These are phyloP conservation scores for Myochromella boudieri DNA, from an alignment of 768 basidiomycete species.

Conservation along the genomic window DNA sequence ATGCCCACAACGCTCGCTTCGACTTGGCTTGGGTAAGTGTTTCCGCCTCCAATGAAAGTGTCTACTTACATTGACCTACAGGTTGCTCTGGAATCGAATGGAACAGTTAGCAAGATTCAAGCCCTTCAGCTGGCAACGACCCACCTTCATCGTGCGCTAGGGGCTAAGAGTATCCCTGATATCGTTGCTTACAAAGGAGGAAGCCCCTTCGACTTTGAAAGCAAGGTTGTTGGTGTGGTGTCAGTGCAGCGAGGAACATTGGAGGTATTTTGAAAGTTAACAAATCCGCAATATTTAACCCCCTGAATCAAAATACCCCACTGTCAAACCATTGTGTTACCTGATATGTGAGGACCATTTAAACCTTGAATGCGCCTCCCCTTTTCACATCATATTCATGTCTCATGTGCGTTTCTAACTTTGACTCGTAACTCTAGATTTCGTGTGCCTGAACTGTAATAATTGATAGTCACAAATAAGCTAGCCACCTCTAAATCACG, in stretches of 20 bases:
- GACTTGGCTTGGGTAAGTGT: constrained; percentile 55
- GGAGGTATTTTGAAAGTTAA: constrained; percentile 13
- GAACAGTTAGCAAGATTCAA: constrained; percentile 35
- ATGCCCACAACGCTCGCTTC: constrained; percentile 68
- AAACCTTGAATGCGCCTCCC: too few species aligned
- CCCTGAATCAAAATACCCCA: too few species aligned
- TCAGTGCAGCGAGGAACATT: constrained; percentile 25
- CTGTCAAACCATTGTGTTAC: too few species aligned
- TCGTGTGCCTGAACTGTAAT: too few species aligned
- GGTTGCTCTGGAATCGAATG: constrained; percentile 31
- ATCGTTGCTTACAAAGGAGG: constrained; percentile 42
- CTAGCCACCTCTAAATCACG: too few species aligned
- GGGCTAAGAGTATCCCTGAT: constrained; percentile 36
- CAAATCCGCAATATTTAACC: too few species aligned
- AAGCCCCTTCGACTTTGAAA: constrained; percentile 39
- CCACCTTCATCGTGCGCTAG: constrained; percentile 27
- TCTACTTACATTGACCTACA: constrained; percentile 3
- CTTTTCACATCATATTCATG: too few species aligned
- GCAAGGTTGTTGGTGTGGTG: constrained; percentile 42
- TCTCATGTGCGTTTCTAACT: too few species aligned
- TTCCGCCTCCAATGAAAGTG: neutral
- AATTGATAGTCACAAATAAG: too few species aligned
- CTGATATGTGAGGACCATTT: too few species aligned
- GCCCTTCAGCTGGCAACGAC: constrained; percentile 28
- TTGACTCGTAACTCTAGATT: too few species aligned